phyloP scores from a whole-genome alignment of 148 eudicot species.

The Chenopodium album region DNA sequence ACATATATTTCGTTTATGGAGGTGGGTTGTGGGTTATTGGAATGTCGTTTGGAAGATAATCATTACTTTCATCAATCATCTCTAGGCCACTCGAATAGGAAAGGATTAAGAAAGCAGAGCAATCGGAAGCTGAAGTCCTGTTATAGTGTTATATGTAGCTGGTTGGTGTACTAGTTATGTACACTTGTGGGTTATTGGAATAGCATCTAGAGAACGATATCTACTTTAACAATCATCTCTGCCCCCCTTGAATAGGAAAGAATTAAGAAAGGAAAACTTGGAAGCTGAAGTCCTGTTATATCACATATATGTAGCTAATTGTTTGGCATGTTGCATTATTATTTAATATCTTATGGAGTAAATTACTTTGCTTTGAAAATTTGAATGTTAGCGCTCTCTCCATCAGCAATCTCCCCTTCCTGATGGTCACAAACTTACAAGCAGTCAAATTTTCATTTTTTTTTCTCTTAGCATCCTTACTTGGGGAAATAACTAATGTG shows the following conservation, averaged over 20 bases:
- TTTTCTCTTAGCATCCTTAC: background rate
- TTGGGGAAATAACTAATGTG: too few relatives aligned
- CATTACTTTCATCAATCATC: too few relatives aligned
- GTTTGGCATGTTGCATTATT: background rate
- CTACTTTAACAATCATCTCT: background rate
- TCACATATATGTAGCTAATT: background rate
- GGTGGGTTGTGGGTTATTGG: background rate
- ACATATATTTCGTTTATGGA: background rate
- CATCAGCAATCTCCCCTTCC: background rate
- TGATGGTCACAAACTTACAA: slow-evolving; percentile 4
- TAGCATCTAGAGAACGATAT: too few relatives aligned
- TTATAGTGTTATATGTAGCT: too few relatives aligned
- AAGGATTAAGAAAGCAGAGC: too few relatives aligned
- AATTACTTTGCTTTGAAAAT: background rate
- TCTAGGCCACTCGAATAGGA: too few relatives aligned
- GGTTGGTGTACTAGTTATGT: background rate
- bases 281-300: background rate
- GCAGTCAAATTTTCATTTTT: background rate
- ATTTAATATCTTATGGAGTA: background rate
- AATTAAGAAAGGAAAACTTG: background rate
- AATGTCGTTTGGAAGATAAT: too few relatives aligned
- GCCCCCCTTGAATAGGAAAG: background rate
- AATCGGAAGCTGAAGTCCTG: too few relatives aligned
- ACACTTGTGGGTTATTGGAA: background rate
- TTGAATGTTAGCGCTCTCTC: background rate